A percentile compares a stretch with the other conserved stretches of the same genome.
phyloP scores from a whole-genome alignment of 2,329 filamentous ascomycete genomes.

The Claviceps fusiformis region DNA sequence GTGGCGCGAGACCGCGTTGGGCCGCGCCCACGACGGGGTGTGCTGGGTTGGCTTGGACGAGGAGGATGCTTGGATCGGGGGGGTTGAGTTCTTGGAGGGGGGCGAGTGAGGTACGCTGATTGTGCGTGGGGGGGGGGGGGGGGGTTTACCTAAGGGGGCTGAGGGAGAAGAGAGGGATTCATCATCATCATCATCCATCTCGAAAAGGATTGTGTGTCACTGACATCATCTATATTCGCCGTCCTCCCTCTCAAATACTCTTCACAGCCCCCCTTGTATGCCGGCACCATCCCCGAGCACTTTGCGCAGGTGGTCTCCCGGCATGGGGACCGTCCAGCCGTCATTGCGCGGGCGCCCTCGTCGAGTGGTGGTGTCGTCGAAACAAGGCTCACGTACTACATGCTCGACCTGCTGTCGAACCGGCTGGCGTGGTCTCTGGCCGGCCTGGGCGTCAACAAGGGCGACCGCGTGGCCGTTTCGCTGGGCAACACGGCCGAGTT shows the following conservation, averaged over 20 bases:
- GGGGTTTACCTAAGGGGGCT: no score
- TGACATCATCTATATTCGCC: background rate
- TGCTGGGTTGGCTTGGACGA: background rate
- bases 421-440: conserved; percentile 57
- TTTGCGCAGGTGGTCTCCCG: conserved; percentile 51
- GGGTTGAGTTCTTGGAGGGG: conserved; percentile 17
- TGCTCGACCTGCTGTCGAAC: conserved; percentile 65
- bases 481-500: conserved; percentile 78
- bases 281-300: conserved; percentile 57
- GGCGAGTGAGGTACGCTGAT: conserved; percentile 14
- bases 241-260: background rate
- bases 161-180: no score
- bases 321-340: conserved; percentile 50
- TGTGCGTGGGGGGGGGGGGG: no score
- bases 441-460: conserved; percentile 61
- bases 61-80: conserved; percentile 3
- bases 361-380: conserved; percentile 23
- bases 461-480: conserved; percentile 73
- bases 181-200: no score
- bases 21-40: background rate
- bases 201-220: background rate
- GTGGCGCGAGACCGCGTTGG: background rate
- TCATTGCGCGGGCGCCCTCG: conserved; percentile 38
- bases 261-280: conserved; percentile 50
- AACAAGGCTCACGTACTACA: conserved; percentile 56